phyloP scores from a whole-genome alignment of 2,329 filamentous ascomycete species.

The Monilinia fructicola region DNA sequence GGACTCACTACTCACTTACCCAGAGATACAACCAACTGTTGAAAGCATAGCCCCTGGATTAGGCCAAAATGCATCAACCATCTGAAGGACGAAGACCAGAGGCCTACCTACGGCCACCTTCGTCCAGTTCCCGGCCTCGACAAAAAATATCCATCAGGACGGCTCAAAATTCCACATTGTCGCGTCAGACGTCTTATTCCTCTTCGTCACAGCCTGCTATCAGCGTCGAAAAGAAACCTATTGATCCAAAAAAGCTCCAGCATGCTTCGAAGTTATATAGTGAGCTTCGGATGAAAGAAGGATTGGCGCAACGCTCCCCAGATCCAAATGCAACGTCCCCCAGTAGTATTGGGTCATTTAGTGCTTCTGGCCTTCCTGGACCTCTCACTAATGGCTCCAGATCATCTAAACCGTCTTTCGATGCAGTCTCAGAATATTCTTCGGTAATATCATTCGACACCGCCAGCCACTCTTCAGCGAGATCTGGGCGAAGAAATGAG shows the following conservation, averaged over 20 bases:
- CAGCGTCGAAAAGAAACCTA: constrained; percentile 25
- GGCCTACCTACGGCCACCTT: constrained; percentile 10
- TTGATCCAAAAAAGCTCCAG: constrained; percentile 31
- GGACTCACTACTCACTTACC: neutral
- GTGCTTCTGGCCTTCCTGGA: constrained; percentile 26
- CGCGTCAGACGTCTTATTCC: constrained; percentile 22
- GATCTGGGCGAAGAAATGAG: constrained; percentile 22
- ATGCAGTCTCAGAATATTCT: constrained; percentile 31
- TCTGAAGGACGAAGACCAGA: neutral
- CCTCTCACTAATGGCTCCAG: constrained; percentile 30
- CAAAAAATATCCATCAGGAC: neutral
- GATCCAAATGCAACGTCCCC: constrained; percentile 25
- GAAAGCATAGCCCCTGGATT: neutral
- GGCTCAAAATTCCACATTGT: constrained; percentile 23
- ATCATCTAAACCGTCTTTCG: constrained; percentile 30
- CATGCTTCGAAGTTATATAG: constrained; percentile 34
- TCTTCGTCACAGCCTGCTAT: neutral
- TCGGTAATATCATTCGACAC: constrained; percentile 37
- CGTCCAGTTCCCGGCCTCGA: neutral
- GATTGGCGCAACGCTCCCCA: constrained; percentile 27
- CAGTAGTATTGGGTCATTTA: constrained; percentile 25
- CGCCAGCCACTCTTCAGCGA: constrained; percentile 28
- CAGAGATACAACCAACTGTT: neutral
- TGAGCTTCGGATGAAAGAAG: constrained; percentile 30
- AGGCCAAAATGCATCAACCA: constrained; percentile 7